Conservation (phyloP, 768 basidiomycete genomes). For the Rhodotorula graminis region DNA sequence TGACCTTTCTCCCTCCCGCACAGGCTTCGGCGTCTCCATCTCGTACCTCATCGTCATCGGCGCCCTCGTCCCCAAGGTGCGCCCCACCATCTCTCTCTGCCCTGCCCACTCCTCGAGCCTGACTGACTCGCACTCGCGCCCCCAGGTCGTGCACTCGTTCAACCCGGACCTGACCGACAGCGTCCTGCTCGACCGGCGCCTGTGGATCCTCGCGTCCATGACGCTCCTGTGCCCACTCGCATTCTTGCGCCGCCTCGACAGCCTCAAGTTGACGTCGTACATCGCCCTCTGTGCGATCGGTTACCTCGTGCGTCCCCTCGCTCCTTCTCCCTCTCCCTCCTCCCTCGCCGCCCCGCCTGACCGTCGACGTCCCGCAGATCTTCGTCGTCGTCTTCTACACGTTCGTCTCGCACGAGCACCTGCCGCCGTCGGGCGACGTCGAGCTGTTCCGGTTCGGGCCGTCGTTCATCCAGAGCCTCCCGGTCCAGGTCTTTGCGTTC, state of each 20-base stretch:
- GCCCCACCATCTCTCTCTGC: slow-evolving; percentile 3
- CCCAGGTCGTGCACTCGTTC: slow-evolving; percentile 58
- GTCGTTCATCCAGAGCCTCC: slow-evolving; percentile 74
- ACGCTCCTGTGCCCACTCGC: slow-evolving; percentile 63
- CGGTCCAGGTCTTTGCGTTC: slow-evolving; percentile 55
- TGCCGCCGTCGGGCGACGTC: slow-evolving; percentile 62
- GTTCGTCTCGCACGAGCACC: slow-evolving; percentile 63
- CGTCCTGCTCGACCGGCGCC: slow-evolving; percentile 55
- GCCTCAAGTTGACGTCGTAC: slow-evolving; percentile 83
- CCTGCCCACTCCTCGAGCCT: background rate
- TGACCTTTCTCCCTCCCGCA: slow-evolving; percentile 38
- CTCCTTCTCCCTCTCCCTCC: too few species aligned
- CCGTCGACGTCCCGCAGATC: slow-evolving; percentile 47
- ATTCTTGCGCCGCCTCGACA: slow-evolving; percentile 77
- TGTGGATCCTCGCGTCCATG: slow-evolving; percentile 55
- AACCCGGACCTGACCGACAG: slow-evolving; percentile 27
- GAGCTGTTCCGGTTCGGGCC: slow-evolving; percentile 69
- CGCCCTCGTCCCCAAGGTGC: slow-evolving; percentile 6
- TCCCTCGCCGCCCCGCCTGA: too few species aligned
- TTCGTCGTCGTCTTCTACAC: slow-evolving; percentile 75
- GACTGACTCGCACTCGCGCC: background rate
- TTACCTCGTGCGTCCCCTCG: slow-evolving; percentile 12
- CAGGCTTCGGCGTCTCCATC: slow-evolving; percentile 83
- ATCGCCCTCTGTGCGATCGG: slow-evolving; percentile 80
- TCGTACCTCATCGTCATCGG: slow-evolving; percentile 55